Conservation (phyloP, 163 green algal species). For the Prototheca stagnorum region DNA sequence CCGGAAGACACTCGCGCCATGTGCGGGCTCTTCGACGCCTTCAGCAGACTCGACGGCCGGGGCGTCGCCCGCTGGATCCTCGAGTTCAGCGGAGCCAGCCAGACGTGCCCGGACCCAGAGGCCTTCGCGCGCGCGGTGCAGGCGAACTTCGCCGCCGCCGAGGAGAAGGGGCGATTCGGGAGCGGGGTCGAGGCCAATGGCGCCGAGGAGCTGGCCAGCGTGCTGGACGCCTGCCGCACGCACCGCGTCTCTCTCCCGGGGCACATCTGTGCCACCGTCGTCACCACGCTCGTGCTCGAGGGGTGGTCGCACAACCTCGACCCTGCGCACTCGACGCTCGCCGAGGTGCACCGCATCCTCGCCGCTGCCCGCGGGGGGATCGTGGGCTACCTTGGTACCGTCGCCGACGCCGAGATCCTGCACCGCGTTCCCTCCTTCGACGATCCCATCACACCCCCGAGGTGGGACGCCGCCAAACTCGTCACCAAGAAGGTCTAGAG, state of each 20-base stretch:
- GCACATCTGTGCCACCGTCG: conserved; percentile 41
- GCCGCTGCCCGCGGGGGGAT: conserved; percentile 3
- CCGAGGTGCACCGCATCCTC: conserved; percentile 8
- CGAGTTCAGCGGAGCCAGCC: conserved; percentile 15
- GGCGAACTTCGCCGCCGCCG: conserved; percentile 1
- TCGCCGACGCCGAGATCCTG: conserved; percentile 8
- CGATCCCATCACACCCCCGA: too few relatives aligned
- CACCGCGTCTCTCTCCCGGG: conserved; percentile 59
- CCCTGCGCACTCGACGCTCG: conserved; percentile 17
- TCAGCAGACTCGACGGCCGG: conserved; percentile 49
- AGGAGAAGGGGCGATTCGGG: background rate
- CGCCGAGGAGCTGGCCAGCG: conserved; percentile 15
- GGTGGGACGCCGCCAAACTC: too few relatives aligned
- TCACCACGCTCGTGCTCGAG: conserved; percentile 89
- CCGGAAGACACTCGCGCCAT: conserved; percentile 50
- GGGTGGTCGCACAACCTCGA: conserved; percentile 53
- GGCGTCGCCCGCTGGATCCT: conserved; percentile 31
- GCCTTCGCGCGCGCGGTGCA: conserved; percentile 9
- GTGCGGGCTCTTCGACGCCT: conserved; percentile 52
- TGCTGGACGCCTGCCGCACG: conserved; percentile 19
- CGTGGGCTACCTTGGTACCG: conserved; percentile 1
- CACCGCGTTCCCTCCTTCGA: conserved; percentile 7
- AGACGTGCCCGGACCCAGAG: conserved; percentile 22
- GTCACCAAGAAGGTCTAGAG: too few relatives aligned
- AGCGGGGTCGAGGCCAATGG: conserved; percentile 4